Evolutionary conservation across 257 asterid genomes (phyloP).

Genomic region (Paraleonurus japonicus): DNA sequence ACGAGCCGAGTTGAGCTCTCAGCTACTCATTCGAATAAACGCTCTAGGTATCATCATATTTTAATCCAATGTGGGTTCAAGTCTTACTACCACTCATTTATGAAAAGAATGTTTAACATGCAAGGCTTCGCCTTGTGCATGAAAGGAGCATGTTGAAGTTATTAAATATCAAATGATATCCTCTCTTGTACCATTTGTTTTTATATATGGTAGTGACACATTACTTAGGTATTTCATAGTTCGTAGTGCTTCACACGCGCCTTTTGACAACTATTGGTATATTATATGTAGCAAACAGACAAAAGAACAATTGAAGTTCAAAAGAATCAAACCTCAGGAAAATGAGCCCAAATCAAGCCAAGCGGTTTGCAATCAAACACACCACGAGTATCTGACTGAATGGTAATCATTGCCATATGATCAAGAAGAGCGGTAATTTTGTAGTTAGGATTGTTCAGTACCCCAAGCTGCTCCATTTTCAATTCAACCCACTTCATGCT

Average conservation of each 20-base stretch:
- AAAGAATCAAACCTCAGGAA: slow-evolving; percentile 61
- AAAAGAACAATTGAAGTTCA: slow-evolving; percentile 12
- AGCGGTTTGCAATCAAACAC: slow-evolving; percentile 91
- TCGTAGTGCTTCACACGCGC: not conserved
- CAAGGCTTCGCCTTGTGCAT: not conserved
- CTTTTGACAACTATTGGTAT: not conserved
- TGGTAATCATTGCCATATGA: slow-evolving; percentile 89
- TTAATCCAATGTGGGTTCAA: not conserved
- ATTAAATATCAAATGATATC: not conserved
- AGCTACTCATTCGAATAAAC: too few relatives aligned
- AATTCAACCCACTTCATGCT: slow-evolving; percentile 97
- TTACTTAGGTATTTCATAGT: not conserved
- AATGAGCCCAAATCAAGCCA: slow-evolving; percentile 89
- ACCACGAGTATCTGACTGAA: slow-evolving; percentile 73
- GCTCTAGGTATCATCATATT: not conserved
- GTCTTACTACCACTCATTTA: not conserved
- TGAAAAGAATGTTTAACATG: not conserved
- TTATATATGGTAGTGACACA: not conserved
- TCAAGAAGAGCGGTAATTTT: slow-evolving; percentile 90
- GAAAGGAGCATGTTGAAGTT: not conserved
- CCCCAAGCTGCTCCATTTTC: slow-evolving; percentile 96
- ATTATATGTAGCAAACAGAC: not conserved
- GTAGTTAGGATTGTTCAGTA: slow-evolving; percentile 72
- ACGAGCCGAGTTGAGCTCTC: too few relatives aligned
- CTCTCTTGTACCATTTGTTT: not conserved